Evolutionary conservation across 306 rosid genomes (phyloP).

Genomic region (Heteromeles arbutifolia): DNA sequence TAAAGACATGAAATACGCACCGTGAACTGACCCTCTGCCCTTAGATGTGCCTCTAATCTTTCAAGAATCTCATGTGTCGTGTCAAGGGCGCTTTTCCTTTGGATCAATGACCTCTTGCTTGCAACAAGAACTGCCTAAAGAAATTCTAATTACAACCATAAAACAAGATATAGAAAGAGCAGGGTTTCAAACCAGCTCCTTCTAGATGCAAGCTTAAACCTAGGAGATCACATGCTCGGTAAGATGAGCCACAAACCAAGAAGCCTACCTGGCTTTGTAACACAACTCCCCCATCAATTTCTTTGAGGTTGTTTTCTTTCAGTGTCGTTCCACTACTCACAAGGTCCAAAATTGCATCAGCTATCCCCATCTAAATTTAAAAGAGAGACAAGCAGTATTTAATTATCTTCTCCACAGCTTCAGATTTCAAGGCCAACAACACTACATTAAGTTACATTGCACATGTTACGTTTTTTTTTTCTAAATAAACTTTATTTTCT

Average conservation of each 20-base stretch:
- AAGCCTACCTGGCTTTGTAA: conserved; percentile 77
- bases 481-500: not conserved
- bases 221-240: conserved; percentile 1
- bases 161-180: conserved; percentile 14
- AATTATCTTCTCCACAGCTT: not conserved
- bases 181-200: conserved; percentile 16
- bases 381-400: conserved; percentile 11
- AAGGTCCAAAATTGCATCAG: conserved; percentile 96
- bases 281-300: conserved; percentile 79
- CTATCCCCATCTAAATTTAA: conserved; percentile 75
- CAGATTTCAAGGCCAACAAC: not conserved
- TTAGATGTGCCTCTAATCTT: conserved; percentile 85
- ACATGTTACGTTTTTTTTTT: not conserved
- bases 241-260: conserved; percentile 11
- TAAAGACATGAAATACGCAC: conserved; percentile 30
- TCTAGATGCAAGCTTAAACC: conserved; percentile 4
- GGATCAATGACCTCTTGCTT: conserved; percentile 66
- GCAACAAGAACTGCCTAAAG: conserved; percentile 88
- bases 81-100: conserved; percentile 72
- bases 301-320: conserved; percentile 84
- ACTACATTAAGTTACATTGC: not conserved
- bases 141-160: conserved; percentile 22
- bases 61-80: conserved; percentile 90
- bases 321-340: conserved; percentile 92
- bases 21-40: conserved; percentile 77